Percentiles rank a stretch among this genome's conserved stretches.
These are phyloP conservation scores for Gymnopus androsaceus DNA, from an alignment of 1,284 basidiomycete species.

Conservation along the genomic window DNA sequence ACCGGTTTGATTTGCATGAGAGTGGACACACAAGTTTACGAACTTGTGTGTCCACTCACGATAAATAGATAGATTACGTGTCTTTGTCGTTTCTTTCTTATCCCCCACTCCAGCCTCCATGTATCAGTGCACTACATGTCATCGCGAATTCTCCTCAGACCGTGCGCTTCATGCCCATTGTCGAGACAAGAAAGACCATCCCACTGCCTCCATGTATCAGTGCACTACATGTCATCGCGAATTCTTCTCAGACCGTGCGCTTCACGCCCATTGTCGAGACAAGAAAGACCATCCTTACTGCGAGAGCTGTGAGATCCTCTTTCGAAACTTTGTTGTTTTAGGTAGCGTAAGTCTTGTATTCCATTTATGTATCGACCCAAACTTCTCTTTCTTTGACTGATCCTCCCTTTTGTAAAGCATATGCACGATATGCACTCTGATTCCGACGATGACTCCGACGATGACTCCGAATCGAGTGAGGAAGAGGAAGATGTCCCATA, in stretches of 20 bases:
- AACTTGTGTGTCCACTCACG: too few species aligned
- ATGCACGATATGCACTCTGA: too few species aligned
- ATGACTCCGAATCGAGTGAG: background rate
- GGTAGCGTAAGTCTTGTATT: background rate
- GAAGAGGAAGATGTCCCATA: background rate
- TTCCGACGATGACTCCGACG: too few species aligned
- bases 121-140: background rate
- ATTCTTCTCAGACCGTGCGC: background rate
- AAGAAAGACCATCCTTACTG: conserved; percentile 17
- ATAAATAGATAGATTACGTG: too few species aligned
- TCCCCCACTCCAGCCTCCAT: too few species aligned
- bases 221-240: background rate
- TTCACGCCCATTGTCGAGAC: conserved; percentile 10
- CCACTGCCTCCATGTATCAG: background rate
- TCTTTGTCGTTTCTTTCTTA: too few species aligned
- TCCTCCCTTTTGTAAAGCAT: too few species aligned
- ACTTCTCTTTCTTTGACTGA: too few species aligned
- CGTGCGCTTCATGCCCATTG: conserved; percentile 2
- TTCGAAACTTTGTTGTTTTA: background rate
- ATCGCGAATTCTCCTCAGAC: background rate
- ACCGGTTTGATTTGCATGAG: too few species aligned
- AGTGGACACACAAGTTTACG: too few species aligned
- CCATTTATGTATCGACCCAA: background rate
- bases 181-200: conserved; percentile 14
- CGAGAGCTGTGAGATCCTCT: conserved; percentile 11